These are phyloP conservation scores for Calonectria fujianensis DNA, from an alignment of 2,329 filamentous ascomycete species.

Conservation along the genomic window DNA sequence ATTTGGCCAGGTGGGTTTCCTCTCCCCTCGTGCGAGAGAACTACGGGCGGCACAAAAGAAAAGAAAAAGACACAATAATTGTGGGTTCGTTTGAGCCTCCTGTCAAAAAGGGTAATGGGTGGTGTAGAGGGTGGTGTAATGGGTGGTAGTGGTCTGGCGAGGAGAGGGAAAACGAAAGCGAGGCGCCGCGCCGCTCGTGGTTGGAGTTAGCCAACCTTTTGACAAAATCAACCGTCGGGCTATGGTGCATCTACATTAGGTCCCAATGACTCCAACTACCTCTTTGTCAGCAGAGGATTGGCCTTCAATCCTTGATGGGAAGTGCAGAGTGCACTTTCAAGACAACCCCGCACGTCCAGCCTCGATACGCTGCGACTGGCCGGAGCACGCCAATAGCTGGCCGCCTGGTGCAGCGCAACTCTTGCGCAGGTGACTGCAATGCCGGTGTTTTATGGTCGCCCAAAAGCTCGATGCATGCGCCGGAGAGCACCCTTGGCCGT, in stretches of 20 bases:
- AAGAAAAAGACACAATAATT: constrained; percentile 16
- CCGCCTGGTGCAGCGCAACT: constrained; percentile 2
- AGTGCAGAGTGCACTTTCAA: constrained; percentile 21
- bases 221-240: constrained; percentile 12
- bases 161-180: constrained; percentile 20
- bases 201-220: constrained; percentile 21
- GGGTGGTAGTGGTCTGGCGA: neutral
- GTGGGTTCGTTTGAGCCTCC: constrained; percentile 8
- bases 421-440: constrained; percentile 19
- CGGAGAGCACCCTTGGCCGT: constrained; percentile 1
- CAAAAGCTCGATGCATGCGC: constrained; percentile 2
- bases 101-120: constrained; percentile 8
- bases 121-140: neutral
- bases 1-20: constrained; percentile 5
- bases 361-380: constrained; percentile 8
- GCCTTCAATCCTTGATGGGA: constrained; percentile 1
- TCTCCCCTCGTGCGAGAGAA: constrained; percentile 2
- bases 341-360: constrained; percentile 26
- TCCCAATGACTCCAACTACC: constrained; percentile 16
- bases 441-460: constrained; percentile 16
- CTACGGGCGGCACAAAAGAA: constrained; percentile 20
- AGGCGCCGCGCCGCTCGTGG: constrained; percentile 9
- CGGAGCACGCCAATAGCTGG: constrained; percentile 26
- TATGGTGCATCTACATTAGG: constrained; percentile 20
- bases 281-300: constrained; percentile 15